Percentiles rank a stretch among this genome's conserved stretches.
phyloP scores from a whole-genome alignment of 495 filamentous ascomycete genomes.

The Margaritispora aquatica region DNA sequence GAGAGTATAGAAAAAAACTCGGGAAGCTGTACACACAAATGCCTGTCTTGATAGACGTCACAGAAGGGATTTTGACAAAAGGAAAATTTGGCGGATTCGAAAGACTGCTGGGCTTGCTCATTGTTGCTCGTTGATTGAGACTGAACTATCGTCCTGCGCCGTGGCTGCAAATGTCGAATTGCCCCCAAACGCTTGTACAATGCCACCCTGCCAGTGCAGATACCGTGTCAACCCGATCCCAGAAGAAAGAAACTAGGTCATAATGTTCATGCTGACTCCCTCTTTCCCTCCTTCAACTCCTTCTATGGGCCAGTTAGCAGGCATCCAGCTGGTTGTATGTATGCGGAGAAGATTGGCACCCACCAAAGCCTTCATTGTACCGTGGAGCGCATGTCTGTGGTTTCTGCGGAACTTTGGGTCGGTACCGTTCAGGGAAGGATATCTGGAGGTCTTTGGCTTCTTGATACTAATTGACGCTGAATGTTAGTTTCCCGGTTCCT shows the following conservation, averaged over 20 bases:
- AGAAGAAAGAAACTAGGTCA: slow-evolving; percentile 7
- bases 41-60: slow-evolving; percentile 45
- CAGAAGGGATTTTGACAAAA: neutral
- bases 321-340: slow-evolving; percentile 1
- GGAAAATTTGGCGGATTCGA: slow-evolving; percentile 2
- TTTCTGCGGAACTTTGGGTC: slow-evolving; percentile 99
- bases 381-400: slow-evolving; percentile 98
- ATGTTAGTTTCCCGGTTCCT: slow-evolving; percentile 1
- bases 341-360: neutral
- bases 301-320: slow-evolving; percentile 66
- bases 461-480: slow-evolving; percentile 67
- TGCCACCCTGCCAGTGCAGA: slow-evolving; percentile 14
- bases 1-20: slow-evolving; percentile 64
- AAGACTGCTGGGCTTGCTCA: slow-evolving; percentile 6
- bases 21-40: slow-evolving; percentile 99
- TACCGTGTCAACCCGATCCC: slow-evolving; percentile 13
- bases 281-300: slow-evolving; percentile 95
- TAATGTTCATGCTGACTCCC: slow-evolving; percentile 73
- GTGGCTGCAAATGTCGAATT: slow-evolving; percentile 7
- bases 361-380: slow-evolving; percentile 95
- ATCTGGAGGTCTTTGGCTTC: slow-evolving; percentile 98
- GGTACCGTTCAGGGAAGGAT: slow-evolving; percentile 96
- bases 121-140: slow-evolving; percentile 17
- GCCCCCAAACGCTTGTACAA: slow-evolving; percentile 12
- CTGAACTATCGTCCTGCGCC: slow-evolving; percentile 18